A percentile compares a stretch with the other conserved stretches of the same genome.
Evolutionary conservation across 164 flowering plant species (phyloP).

Genomic region (Houttuynia cordata): DNA sequence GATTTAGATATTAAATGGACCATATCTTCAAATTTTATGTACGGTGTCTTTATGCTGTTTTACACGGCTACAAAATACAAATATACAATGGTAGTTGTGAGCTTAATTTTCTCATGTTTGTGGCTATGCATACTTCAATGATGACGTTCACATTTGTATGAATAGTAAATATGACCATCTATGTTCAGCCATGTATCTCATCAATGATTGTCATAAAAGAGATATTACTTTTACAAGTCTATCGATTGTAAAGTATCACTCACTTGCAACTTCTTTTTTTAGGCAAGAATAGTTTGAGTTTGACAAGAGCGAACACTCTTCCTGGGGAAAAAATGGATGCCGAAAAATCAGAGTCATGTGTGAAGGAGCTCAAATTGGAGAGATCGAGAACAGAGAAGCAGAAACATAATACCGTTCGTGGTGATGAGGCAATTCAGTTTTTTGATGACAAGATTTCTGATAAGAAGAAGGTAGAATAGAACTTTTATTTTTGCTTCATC

Average conservation of each 20-base stretch:
- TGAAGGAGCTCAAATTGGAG: conserved; percentile 30
- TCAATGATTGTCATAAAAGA: neutral
- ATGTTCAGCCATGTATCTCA: neutral
- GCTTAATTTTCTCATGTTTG: neutral
- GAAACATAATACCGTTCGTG: conserved; percentile 24
- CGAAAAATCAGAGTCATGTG: conserved; percentile 22
- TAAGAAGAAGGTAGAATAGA: conserved; percentile 49
- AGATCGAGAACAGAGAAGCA: conserved; percentile 72
- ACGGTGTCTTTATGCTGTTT: no score
- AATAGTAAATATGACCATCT: no score
- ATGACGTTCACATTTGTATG: neutral
- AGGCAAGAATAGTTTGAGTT: conserved; percentile 21
- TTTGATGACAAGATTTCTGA: conserved; percentile 60
- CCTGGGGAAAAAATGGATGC: conserved; percentile 27
- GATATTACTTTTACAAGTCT: neutral
- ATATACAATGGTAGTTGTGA: neutral
- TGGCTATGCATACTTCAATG: neutral
- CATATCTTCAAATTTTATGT: no score
- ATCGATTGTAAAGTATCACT: neutral
- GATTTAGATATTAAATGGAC: no score
- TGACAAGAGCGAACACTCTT: conserved; percentile 34
- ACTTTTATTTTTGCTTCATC: neutral
- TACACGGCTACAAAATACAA: neutral
- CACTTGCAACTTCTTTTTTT: neutral
- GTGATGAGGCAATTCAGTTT: conserved; percentile 57